Base-by-base conservation (phyloP, 2,329 filamentous ascomycete species). In the Neopestalotiopsis clavispora region DNA sequence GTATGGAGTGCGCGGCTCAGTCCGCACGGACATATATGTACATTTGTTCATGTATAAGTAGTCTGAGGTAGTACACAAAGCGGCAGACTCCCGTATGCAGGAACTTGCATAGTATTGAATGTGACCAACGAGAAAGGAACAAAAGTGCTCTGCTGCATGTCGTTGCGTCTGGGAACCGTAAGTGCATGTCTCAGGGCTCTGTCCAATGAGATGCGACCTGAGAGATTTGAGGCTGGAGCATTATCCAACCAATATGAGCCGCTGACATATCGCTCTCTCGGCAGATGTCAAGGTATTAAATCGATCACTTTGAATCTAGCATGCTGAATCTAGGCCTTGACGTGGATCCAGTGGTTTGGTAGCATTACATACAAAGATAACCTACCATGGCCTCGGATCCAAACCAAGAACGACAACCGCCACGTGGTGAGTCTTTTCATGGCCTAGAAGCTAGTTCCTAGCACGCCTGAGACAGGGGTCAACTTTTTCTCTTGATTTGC, bases 81-180 rank as follows among this genome's bases (percentile, higher is more conserved):
- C 45, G 45, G 45, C 45, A 52, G 45, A 52, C 45, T 52, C 45
- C 45, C 45, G 45, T 52, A 52, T 52, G 45, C 45, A 52, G 45
- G 45, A 52, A 52, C 45, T 52, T 20, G 45, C 45, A 52, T 17
- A 52, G 17, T 52, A n/a, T 52, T 52, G 45, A 52, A 52, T 52
- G 45, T n/a, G 45, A n/a, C 45, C 45, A 52, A 52, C 20, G 45
- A 52, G 45, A 52, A 38, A 52, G 45, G 45, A 52, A 23, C 17
- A 52, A 20, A 23, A 52, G 17, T 52, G 45, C 45, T 52, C 9
- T 17, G 45, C 20, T 52, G 20, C 6, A n/a, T 49, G 45, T 49
- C 20, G 45, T 52, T 20, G n/a, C 45, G 6, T n/a, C n/a, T 12
- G 45, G 23, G 34, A 38, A 10, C 34, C 34, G 34, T 10, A 10